Base-by-base conservation (phyloP, 345 rosid species). In the Schrenkiella parvula region DNA sequence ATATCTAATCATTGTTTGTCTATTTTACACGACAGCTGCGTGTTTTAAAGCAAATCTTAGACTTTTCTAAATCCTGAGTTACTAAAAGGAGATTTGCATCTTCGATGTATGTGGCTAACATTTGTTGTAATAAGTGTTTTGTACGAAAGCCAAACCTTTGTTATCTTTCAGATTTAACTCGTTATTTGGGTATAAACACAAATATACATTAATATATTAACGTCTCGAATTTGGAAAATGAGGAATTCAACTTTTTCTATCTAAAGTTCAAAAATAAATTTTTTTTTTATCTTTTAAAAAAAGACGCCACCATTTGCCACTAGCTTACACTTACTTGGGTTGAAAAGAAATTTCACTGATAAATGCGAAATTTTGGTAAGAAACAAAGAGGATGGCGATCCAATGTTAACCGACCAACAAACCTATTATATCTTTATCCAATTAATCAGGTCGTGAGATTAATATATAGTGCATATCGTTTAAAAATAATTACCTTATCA, bases 361-460 rank as follows among this genome's bases (percentile, higher is more conserved):
- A n/a, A 14, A n/a, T 70, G 39, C 17, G 29, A 37, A 57, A 38
- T 6, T 48, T 18, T 29, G 38, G 17, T 38, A 44, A 54, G 57
- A 64, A 25, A 50, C 34, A 61, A 48, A 48, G 25, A 39, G 41
- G 52, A 64, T 43, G 28, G 29, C 64, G 76, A 64, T 64, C 39
- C 70, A 32, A 72, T 53, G 64, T 64, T 64, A 25, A 54, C 64
- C 77, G 70, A 72, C 77, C 64, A 64, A 54, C 48, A 72, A 64
- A 46, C 41, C 64, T 41, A 64, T 71, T 19, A 41, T 64, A 31
- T 70, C 9, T 15, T 17, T 9, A 37, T 7, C 43, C 9, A 52
- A 51, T 72, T 72, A 63, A 54, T 34, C 57, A 17, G 64, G 65
- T 53, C 77, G 71, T 55, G 55, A 4, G 37, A 63, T 64, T 32